Base-by-base conservation (phyloP, 2,329 filamentous ascomycete species). In the Grosmannia clavigera region DNA sequence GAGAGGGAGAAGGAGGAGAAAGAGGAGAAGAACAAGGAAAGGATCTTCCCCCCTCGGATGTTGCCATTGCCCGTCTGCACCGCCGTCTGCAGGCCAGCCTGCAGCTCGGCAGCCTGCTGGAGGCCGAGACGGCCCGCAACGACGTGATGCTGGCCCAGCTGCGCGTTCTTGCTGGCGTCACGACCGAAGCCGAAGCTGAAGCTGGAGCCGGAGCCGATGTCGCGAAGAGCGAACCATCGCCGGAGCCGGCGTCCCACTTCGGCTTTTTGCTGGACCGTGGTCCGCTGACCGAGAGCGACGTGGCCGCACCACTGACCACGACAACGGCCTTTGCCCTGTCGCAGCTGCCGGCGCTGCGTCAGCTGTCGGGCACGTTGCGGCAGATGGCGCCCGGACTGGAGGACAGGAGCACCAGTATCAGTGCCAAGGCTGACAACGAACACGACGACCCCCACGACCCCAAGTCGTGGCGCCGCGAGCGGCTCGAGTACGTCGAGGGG, bases 401-500 rank as follows among this genome's bases (percentile, higher is more conserved):
- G 12, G 33, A 25, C 27, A 38, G 14, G 46, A 52, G n/a, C 22
- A 16, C 25, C 22, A 52, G 27, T 29, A 19, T 46, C 46, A 43
- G 22, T 0, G 53, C 5, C n/a, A 25, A n/a, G 5, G 38, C 7
- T 16, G 52, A 22, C 63, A 63, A 68, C 29, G 11, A n/a, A 5
- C 9, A 12, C 31, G 63, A 66, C 64, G 64, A 69, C 57, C 61
- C 6, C 25, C 29, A 22, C 12, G 46, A 40, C 51, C 68, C 19
- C 68, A 77, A 79, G 68, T 80, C 79, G 54, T 88, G 84, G 75
- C 80, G 85, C 48, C 81, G 84, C 58, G 85, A 94, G 70, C 78
- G 92, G 62, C 79, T 86, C 60, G 81, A 87, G 65, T 97, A 97
- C 70, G 85, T 97, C 56, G 92, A 96, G 73, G 81, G 81, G 59